Base-by-base conservation (phyloP, 2,329 filamentous ascomycete genomes). In the Grosmannia serpens region DNA sequence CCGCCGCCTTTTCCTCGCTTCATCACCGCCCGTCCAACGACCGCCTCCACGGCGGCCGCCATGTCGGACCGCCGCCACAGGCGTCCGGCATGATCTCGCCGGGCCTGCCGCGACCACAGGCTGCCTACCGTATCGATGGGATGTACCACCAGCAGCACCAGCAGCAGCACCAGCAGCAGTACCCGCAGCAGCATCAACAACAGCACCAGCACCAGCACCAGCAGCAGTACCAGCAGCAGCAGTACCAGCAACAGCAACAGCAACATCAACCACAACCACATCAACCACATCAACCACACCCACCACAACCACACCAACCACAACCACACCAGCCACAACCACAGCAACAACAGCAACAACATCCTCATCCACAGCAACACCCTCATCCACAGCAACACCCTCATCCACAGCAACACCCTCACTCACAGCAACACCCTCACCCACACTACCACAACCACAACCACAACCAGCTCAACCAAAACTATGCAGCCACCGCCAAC, bases 1-100 rank as follows among this genome's bases (percentile, higher is more conserved):
- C 73, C 11, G 75, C 74, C 35, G 75, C 75, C 4, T 75, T 74
- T 59, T 71, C 74, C 24, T 79, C 78, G 9, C 68, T 75, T 6
- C 66, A 72, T 6, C 66, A 68, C 17, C 70, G 72, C 29, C 70
- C 72, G 6, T 71, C 72, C 17, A 69, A 70, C 62, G 77, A 81
- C 52, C 67, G 63, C 55, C 67, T 66, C 62, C 67, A 64, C 64
- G 67, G 64, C 62, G 67, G 55, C 62, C 69, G 60, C 59, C 70
- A 64, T 60, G 64, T 49, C 8, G 24, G 17, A 61, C 57, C 65
- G 58, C 64, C 59, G 8, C 26, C 7, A 56, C 60, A 62, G 59
- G 59, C 57, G 64, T 66, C n/a, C 27, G 22, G 58, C 17, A 60
- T 61, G 26, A 47, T 56, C 2, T 65, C 64, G 1, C 52, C 67